Conservation (phyloP, 495 filamentous ascomycete species). For the Chaetomium fimeti region DNA sequence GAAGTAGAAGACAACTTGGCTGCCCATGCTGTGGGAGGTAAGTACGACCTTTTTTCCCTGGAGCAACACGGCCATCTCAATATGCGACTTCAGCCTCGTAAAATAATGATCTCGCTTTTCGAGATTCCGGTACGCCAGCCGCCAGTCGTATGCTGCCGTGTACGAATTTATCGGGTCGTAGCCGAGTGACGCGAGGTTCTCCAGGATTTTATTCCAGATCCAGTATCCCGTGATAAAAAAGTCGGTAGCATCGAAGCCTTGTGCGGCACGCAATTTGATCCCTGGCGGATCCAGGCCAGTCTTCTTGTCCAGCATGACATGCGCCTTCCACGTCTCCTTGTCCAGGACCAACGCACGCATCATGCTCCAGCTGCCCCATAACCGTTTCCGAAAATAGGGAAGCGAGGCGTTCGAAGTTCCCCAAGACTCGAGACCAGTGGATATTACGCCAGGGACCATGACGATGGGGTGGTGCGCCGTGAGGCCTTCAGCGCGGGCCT, state of each 20-base stretch:
- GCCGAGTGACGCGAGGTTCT: constrained; percentile 91
- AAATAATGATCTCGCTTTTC: constrained; percentile 93
- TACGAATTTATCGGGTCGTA: constrained; percentile 96
- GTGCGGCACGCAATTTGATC: constrained; percentile 89
- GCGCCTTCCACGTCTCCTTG: constrained; percentile 89
- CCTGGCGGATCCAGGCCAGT: constrained; percentile 90
- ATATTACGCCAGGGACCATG: constrained; percentile 97
- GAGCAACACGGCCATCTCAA: constrained; percentile 73
- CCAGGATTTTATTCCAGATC: constrained; percentile 99
- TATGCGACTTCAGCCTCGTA: constrained; percentile 80
- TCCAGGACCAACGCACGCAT: constrained; percentile 91
- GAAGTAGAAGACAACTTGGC: constrained; percentile 93
- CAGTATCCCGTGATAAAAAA: constrained; percentile 90
- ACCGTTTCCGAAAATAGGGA: constrained; percentile 85
- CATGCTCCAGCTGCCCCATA: constrained; percentile 99
- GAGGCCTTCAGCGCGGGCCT: constrained; percentile 78
- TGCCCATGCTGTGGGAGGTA: constrained; percentile 96
- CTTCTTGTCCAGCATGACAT: constrained; percentile 91
- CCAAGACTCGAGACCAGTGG: constrained; percentile 95
- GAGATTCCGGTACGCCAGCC: constrained; percentile 86
- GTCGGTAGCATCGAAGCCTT: constrained; percentile 98
- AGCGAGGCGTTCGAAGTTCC: constrained; percentile 76
- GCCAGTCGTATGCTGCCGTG: constrained; percentile 95
- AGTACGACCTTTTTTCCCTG: constrained; percentile 76
- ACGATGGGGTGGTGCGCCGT: constrained; percentile 83